Conservation (phyloP, 2,329 filamentous ascomycete genomes). For the Xylariaceae sp. region DNA sequence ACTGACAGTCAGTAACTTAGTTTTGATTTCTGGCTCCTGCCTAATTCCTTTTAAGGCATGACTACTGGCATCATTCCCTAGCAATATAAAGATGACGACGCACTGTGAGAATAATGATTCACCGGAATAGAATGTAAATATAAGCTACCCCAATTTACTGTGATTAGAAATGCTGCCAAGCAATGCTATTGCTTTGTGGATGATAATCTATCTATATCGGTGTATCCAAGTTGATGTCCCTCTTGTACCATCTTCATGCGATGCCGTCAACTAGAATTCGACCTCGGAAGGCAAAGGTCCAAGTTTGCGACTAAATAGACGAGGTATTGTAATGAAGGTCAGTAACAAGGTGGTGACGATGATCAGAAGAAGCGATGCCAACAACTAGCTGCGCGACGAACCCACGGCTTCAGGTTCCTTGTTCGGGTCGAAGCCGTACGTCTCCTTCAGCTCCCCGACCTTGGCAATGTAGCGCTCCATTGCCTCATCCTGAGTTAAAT, state of each 20-base stretch:
- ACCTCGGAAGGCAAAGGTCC: neutral
- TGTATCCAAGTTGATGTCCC: neutral
- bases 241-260: neutral
- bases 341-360: constrained; percentile 3
- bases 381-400: constrained; percentile 25
- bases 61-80: neutral
- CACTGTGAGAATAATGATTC: neutral
- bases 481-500: constrained; percentile 67
- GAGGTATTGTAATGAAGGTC: constrained; percentile 4
- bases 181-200: neutral
- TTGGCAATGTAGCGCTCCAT: constrained; percentile 78
- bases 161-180: constrained; percentile 5
- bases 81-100: neutral
- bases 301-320: too few species aligned
- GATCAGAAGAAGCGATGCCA: constrained; percentile 22
- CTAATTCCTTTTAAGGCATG: neutral
- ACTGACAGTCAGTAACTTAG: neutral
- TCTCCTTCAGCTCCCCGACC: constrained; percentile 74
- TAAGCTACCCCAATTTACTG: neutral
- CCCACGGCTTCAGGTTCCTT: constrained; percentile 66
- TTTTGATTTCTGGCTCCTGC: neutral
- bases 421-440: constrained; percentile 70
- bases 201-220: constrained; percentile 3
- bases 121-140: neutral
- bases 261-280: neutral